Percentiles rank a stretch among this genome's conserved stretches.
phyloP scores from a whole-genome alignment of 495 filamentous ascomycete species.

The Xylaria castorea region DNA sequence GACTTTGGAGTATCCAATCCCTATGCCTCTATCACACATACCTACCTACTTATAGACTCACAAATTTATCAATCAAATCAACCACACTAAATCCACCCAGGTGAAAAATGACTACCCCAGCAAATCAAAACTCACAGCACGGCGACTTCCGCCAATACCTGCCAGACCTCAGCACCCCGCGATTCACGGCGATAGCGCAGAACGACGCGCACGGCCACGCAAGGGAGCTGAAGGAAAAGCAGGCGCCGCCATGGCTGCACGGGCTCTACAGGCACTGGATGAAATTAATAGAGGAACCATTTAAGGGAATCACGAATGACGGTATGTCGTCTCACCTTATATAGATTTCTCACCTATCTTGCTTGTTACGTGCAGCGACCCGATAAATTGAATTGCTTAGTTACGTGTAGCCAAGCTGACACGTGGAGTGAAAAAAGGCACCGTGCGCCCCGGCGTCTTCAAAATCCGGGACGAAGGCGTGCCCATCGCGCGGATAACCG shows the following conservation, averaged over 20 bases:
- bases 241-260: constrained; percentile 71
- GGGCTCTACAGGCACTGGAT: constrained; percentile 70
- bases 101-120: constrained; percentile 30
- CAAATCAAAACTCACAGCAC: constrained; percentile 32
- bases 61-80: too few relatives aligned
- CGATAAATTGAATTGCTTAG: not conserved
- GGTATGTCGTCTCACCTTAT: constrained; percentile 49
- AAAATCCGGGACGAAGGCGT: constrained; percentile 65
- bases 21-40: not conserved
- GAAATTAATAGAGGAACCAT: constrained; percentile 70
- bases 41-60: too few relatives aligned
- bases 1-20: not conserved
- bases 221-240: constrained; percentile 62
- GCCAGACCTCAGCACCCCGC: constrained; percentile 64
- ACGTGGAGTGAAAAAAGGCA: constrained; percentile 45
- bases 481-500: constrained; percentile 62
- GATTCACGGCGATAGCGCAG: constrained; percentile 67
- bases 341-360: not conserved
- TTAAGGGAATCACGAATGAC: constrained; percentile 72
- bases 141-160: constrained; percentile 62
- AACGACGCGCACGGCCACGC: constrained; percentile 72
- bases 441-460: constrained; percentile 63
- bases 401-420: not conserved
- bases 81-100: too few relatives aligned
- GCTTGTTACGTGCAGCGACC: not conserved